Evolutionary conservation across 805 yeast species (phyloP), one percentile per base, ranked within the genome.

Genomic region (Yamadazyma endophytica): DNA sequence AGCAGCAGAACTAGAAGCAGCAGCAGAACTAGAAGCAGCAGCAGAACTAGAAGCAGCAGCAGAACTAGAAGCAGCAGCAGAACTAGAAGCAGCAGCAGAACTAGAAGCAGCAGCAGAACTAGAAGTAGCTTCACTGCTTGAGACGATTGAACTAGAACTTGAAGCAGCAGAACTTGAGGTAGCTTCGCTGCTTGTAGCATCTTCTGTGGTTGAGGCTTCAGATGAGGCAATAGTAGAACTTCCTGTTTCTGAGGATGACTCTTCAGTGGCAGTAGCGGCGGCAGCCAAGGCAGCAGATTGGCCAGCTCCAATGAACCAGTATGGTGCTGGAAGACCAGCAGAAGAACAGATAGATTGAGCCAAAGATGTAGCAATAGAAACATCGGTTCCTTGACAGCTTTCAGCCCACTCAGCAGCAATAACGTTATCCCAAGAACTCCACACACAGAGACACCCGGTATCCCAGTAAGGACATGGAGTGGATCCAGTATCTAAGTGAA

Each of bases 381-480:
- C 64, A 13, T 59, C 58, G 13, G 32, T 24, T 37, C 68, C 67
- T 16, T 35, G 26, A 32, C 73, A 64, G 18, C 58, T 61, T 12
- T 40, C 41, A 18, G 52, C 61, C 18, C 69, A 59, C 55, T 69
- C 63, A 28, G 52, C 44, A 23, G 60, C 68, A 17, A 63, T 52
- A 4, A 32, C 28, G 14, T 51, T 52, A 22, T 44, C 53, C 42
- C 54, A 64, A 17, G 36, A 35, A 20, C 62, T 45, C 56, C 63
- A 57, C 22, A 61, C 61, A 55, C 70, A 64, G 30, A 64, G 54
- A 47, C 70, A 64, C n/a, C 70, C 70, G 29, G 68, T 55, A 46
- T 64, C 70, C 68, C 69, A 64, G 51, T 61, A 61, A 26, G 70
- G 70, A 40, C 70, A 64, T 29, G 68, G 68, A 17, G 68, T 60